Conservation (phyloP, 2,329 filamentous ascomycete genomes). For the Calycina herbarum region DNA sequence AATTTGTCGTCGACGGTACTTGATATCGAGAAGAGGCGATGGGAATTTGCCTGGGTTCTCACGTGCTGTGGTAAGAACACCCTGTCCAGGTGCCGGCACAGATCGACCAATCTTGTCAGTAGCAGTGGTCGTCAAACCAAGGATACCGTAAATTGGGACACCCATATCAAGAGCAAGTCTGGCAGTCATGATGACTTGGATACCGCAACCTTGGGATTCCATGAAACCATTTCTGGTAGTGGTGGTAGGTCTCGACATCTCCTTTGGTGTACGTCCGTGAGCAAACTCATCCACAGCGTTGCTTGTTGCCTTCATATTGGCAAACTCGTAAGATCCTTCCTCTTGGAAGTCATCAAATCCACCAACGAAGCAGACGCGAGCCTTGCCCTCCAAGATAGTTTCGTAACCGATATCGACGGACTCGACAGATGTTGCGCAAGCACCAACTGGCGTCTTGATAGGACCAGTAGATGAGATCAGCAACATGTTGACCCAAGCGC, state of each 20-base stretch:
- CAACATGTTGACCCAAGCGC: slow-evolving; percentile 99
- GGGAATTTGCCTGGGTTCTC: slow-evolving; percentile 91
- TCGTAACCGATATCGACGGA: slow-evolving; percentile 97
- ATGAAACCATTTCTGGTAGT: slow-evolving; percentile 98
- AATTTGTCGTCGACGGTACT: slow-evolving; percentile 93
- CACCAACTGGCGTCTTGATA: slow-evolving; percentile 97
- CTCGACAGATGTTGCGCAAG: slow-evolving; percentile 95
- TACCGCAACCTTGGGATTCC: slow-evolving; percentile 98
- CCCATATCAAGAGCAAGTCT: slow-evolving; percentile 97
- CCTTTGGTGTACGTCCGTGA: slow-evolving; percentile 89
- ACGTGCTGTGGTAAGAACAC: slow-evolving; percentile 92
- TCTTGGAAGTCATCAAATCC: slow-evolving; percentile 99
- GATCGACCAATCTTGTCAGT: slow-evolving; percentile 99
- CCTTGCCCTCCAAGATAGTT: slow-evolving; percentile 98
- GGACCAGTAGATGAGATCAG: slow-evolving; percentile 94
- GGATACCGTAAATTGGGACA: slow-evolving; percentile 92
- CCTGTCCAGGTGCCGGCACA: slow-evolving; percentile 92
- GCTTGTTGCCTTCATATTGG: slow-evolving; percentile 99
- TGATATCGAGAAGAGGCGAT: slow-evolving; percentile 93
- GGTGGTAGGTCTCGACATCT: slow-evolving; percentile 97
- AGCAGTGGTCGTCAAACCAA: slow-evolving; percentile 91
- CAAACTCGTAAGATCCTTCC: slow-evolving; percentile 98
- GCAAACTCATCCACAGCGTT: slow-evolving; percentile 96
- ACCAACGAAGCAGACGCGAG: slow-evolving; percentile 94
- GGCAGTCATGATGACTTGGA: slow-evolving; percentile 98